Evolutionary conservation across 2,329 filamentous ascomycete genomes (phyloP).

Genomic region (Stachybotrys elegans): DNA sequence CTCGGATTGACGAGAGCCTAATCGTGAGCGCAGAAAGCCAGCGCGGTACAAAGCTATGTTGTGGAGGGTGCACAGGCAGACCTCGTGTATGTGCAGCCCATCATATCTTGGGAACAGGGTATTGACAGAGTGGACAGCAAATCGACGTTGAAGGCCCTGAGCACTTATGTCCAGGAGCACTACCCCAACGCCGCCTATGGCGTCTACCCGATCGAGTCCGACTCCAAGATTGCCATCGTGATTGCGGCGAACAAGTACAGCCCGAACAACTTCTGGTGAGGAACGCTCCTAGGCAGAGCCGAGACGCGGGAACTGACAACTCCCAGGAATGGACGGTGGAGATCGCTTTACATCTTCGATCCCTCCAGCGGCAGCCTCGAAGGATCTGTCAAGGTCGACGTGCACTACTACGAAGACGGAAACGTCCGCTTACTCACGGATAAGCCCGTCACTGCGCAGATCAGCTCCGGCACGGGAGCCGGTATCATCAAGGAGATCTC

Average conservation of each 20-base stretch:
- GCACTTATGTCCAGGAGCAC: constrained; percentile 77
- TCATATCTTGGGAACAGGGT: too few relatives aligned
- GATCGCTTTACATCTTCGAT: constrained; percentile 76
- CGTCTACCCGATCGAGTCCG: constrained; percentile 74
- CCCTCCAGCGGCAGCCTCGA: constrained; percentile 64
- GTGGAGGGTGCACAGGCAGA: constrained; percentile 73
- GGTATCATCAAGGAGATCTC: constrained; percentile 77
- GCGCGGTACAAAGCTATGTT: constrained; percentile 71
- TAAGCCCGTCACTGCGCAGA: constrained; percentile 62
- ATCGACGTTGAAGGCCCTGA: constrained; percentile 74
- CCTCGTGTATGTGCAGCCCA: constrained; percentile 60
- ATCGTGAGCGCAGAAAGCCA: constrained; percentile 78
- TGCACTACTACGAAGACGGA: constrained; percentile 99
- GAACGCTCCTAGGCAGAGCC: constrained; percentile 10
- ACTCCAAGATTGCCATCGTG: constrained; percentile 71
- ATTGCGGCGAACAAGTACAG: constrained; percentile 96
- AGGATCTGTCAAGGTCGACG: constrained; percentile 84
- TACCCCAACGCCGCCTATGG: constrained; percentile 78
- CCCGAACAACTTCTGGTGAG: constrained; percentile 97
- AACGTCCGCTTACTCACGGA: constrained; percentile 92
- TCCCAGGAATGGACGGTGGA: constrained; percentile 88
- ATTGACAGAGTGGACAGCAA: constrained; percentile 65
- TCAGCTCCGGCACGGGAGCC: constrained; percentile 58
- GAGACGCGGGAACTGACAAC: constrained; percentile 12
- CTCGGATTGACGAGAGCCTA: too few relatives aligned